Conservation (phyloP, 192 early-diverging fungal genomes). For the Rhizophagus clarus region DNA sequence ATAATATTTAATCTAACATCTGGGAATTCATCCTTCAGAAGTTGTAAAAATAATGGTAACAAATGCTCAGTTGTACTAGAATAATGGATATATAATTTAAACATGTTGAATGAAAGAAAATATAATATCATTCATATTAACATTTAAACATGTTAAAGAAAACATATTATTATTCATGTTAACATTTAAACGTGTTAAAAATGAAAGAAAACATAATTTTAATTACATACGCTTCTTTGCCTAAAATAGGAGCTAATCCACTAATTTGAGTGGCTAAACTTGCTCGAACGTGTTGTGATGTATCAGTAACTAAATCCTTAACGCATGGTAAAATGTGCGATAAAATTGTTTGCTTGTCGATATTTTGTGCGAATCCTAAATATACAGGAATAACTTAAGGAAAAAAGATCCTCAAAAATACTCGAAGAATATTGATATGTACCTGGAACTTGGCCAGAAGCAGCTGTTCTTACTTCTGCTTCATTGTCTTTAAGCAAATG, state of each 20-base stretch:
- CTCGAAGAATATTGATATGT: conserved; percentile 16
- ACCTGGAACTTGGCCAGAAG: conserved; percentile 90
- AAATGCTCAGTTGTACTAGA: conserved; percentile 89
- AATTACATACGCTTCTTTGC: conserved; percentile 77
- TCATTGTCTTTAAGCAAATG: conserved; percentile 92
- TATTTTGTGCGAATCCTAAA: conserved; percentile 63
- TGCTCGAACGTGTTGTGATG: conserved; percentile 94
- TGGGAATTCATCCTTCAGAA: conserved; percentile 96
- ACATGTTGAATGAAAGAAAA: neutral
- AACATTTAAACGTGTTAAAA: too few relatives aligned
- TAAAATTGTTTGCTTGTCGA: conserved; percentile 79
- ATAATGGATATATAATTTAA: neutral
- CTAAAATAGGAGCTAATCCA: conserved; percentile 92
- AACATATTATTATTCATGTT: too few relatives aligned
- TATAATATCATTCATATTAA: too few relatives aligned
- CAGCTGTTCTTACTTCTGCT: conserved; percentile 96
- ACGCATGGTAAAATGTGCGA: conserved; percentile 86
- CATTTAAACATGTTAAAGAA: neutral
- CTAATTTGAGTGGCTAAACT: conserved; percentile 96
- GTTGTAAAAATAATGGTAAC: conserved; percentile 91
- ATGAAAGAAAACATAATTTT: neutral
- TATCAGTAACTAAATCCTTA: conserved; percentile 93
- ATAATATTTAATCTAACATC: conserved; percentile 99
- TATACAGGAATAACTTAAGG: neutral
- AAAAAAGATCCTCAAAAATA: neutral